phyloP scores from a whole-genome alignment of 371 early-diverging fungal species.

The Aphelidium insulamus region DNA sequence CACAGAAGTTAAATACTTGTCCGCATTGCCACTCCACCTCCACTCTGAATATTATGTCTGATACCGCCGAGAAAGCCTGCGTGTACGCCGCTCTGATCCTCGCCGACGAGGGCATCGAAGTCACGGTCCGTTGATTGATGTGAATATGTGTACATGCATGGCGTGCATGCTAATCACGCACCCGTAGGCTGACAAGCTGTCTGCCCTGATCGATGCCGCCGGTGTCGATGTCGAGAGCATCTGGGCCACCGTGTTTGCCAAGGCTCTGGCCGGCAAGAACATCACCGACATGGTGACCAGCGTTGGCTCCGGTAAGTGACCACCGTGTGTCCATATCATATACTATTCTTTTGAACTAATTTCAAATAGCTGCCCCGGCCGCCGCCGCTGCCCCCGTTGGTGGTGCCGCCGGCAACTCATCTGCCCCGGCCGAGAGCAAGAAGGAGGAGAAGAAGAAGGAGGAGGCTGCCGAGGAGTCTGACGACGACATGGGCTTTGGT shows the following conservation, averaged over 20 bases:
- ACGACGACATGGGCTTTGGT: constrained; percentile 35
- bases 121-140: constrained; percentile 39
- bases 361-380: constrained; percentile 1
- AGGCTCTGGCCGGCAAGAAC: constrained; percentile 89
- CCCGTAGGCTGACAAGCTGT: constrained; percentile 89
- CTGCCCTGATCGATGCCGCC: constrained; percentile 72
- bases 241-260: constrained; percentile 90
- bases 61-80: constrained; percentile 73
- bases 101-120: constrained; percentile 83
- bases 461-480: constrained; percentile 85
- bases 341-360: not conserved
- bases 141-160: not conserved
- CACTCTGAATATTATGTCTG: too few species aligned
- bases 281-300: constrained; percentile 70
- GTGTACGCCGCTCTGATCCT: constrained; percentile 95
- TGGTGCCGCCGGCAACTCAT: constrained; percentile 26
- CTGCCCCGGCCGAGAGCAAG: constrained; percentile 27
- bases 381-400: constrained; percentile 25
- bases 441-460: constrained; percentile 56
- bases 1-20: too few species aligned
- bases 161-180: too few species aligned
- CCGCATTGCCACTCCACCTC: too few species aligned
- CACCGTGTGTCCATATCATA: not conserved
- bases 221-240: constrained; percentile 81
- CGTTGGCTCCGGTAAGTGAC: constrained; percentile 38